Base-by-base conservation (phyloP, 352 stramenopile species). In the Phytophthora syringae region DNA sequence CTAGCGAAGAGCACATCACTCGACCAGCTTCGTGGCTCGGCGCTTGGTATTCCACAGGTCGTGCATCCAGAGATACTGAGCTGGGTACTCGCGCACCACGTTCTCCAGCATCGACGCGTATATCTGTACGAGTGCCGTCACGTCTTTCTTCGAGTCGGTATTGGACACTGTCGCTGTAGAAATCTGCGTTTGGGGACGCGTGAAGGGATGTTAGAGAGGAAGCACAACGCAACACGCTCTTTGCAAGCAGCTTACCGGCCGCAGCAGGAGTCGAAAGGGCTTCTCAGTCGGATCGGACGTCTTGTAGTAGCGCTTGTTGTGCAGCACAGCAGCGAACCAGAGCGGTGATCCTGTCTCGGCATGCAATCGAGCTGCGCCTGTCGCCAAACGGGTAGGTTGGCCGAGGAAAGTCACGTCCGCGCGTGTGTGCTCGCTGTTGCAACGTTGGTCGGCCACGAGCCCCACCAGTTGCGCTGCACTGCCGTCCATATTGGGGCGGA, bases 1-100 rank as follows among this genome's bases (percentile, higher is more conserved):
- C n/a, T n/a, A n/a, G n/a, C n/a, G n/a, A n/a, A n/a, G n/a, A n/a
- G n/a, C n/a, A n/a, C n/a, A n/a, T 20, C 20, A 47, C 20, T 47
- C 9, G 2, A 40, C 30, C 1, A 62, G 36, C 6, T 12, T 47
- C 11, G 32, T 7, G 6, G 25, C 25, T 37, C 39, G 43, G 22
- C 15, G 59, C 15, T 64, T 65, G 10, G 27, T 50, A 22, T 42
- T 70, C 76, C 79, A 88, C 15, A 88, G 63, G 43, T 87, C 61
- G 48, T 86, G 78, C 39, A 87, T 76, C 80, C 79, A 88, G 13
- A 87, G 56, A 36, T 89, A 87, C 59, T 89, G 80, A 39, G 55
- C 69, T 2, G 78, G 70, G 24, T 77, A 43, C 10, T 64, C 39
- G 2, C 28, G 47, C 5, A 87, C 60, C 7, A 79, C 30, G 16